phyloP scores from a whole-genome alignment of 345 rosid species.

The Aethionema arabicum region DNA sequence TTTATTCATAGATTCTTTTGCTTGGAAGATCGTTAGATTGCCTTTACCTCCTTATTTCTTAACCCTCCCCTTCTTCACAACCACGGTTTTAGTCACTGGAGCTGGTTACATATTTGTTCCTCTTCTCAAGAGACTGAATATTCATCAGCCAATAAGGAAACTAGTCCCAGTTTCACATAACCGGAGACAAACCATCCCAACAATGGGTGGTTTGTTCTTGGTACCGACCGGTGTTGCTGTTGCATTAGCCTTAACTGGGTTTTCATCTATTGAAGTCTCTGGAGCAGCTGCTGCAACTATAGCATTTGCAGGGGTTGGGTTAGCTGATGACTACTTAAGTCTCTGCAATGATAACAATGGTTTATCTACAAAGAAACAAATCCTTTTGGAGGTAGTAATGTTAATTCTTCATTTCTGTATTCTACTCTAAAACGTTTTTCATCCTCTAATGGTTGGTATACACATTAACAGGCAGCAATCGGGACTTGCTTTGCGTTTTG shows the following conservation, averaged over 20 bases:
- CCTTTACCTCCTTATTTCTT: slow-evolving; percentile 73
- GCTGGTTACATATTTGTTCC: slow-evolving; percentile 80
- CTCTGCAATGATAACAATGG: slow-evolving; percentile 46
- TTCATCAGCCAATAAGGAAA: slow-evolving; percentile 46
- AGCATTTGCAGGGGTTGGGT: slow-evolving; percentile 69
- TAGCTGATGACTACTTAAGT: slow-evolving; percentile 60
- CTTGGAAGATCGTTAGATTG: slow-evolving; percentile 88
- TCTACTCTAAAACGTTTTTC: not conserved
- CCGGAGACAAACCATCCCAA: slow-evolving; percentile 61
- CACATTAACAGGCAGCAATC: slow-evolving; percentile 54
- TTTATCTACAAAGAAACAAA: slow-evolving; percentile 53
- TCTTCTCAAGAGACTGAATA: slow-evolving; percentile 53
- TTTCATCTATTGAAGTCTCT: slow-evolving; percentile 65
- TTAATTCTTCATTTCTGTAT: slow-evolving; percentile 19
- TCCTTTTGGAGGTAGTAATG: slow-evolving; percentile 60
- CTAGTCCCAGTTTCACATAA: slow-evolving; percentile 43
- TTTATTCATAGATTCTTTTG: slow-evolving; percentile 71
- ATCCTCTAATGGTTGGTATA: slow-evolving; percentile 25
- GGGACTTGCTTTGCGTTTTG: slow-evolving; percentile 75
- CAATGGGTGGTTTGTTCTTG: slow-evolving; percentile 86
- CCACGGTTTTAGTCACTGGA: slow-evolving; percentile 50
- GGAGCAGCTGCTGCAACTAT: slow-evolving; percentile 70
- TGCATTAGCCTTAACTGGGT: slow-evolving; percentile 50
- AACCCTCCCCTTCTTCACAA: slow-evolving; percentile 63
- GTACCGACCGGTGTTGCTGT: slow-evolving; percentile 75